A percentile compares a stretch with the other conserved stretches of the same genome.
phyloP scores from a whole-genome alignment of 164 flowering plant genomes.

The Stephania japonica region DNA sequence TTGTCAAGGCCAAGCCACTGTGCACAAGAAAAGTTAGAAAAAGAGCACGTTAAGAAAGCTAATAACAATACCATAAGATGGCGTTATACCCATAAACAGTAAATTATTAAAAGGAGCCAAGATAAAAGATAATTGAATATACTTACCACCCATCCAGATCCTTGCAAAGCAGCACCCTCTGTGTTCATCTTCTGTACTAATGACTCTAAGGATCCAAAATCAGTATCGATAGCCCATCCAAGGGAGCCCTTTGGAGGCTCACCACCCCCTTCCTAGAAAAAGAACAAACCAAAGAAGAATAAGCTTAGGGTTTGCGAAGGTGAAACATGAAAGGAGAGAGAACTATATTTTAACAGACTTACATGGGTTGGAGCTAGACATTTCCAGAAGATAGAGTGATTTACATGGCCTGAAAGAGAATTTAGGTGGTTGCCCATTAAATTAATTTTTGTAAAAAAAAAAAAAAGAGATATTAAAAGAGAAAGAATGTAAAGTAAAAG shows the following conservation, averaged over 20 bases:
- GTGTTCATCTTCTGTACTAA: slow-evolving; percentile 62
- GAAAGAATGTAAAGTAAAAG: neutral
- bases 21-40: neutral
- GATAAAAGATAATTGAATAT: neutral
- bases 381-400: slow-evolving; percentile 98
- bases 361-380: slow-evolving; percentile 70
- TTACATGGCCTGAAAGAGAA: slow-evolving; percentile 67
- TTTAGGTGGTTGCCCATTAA: neutral
- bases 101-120: neutral
- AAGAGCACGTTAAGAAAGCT: neutral
- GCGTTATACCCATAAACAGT: neutral
- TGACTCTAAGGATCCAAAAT: slow-evolving; percentile 74
- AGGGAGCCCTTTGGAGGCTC: slow-evolving; percentile 78
- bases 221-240: slow-evolving; percentile 68
- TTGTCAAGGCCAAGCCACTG: slow-evolving; percentile 97
- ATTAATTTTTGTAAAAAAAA: neutral
- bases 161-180: slow-evolving; percentile 97
- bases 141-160: slow-evolving; percentile 99
- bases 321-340: neutral
- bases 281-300: neutral
- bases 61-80: neutral
- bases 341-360: slow-evolving; percentile 21
- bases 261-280: slow-evolving; percentile 89
- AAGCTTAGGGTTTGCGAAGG: neutral
- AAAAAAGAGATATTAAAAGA: neutral